Base-by-base conservation (phyloP, 1,284 basidiomycete genomes). In the Meripilus lineatus region DNA sequence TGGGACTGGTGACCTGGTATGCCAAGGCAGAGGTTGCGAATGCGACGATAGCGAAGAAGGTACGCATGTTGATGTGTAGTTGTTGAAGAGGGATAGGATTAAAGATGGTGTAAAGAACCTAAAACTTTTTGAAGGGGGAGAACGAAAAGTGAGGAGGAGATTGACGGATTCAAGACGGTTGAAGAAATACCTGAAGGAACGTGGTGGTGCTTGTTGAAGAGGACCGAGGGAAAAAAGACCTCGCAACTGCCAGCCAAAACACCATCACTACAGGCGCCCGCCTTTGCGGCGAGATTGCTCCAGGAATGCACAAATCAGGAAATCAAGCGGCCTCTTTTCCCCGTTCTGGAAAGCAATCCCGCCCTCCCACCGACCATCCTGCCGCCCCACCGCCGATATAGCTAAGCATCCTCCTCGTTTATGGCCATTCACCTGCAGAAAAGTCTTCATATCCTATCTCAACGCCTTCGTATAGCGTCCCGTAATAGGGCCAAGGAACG, bases 1-100 rank as follows among this genome's bases (percentile, higher is more conserved):
- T 67, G 34, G 89, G 89, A 42, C 56, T 64, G 44, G 70, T 74
- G 58, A 91, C 74, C 43, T 59, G 46, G 68, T 82, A 81, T 24
- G 85, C 87, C 46, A 74, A 63, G 26, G 72, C 75, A 23, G 77
- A 74, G 49, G 78, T 69, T 49, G 70, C 69, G 57, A 79, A 61
- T 45, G 72, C 66, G 56, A 85, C 60, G 59, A 81, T 54, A 54
- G 67, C 56, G 51, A 68, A 48, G 46, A 63, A 49, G 50, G 67
- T 57, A 58, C 66, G 72, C 79, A 84, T 85, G 46, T 36, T 64
- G 50, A 47, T 24, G 32, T 45, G 30, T 26, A 8, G 23, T 44
- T 25, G 20, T 35, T n/a, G n/a, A n/a, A n/a, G n/a, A n/a, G n/a
- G n/a, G n/a, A 33, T 47, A 39, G 21, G 41, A 41, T 24, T 21